Evolutionary conservation across 148 eudicot genomes (phyloP), one percentile per base, ranked within the genome.

Genomic region (Fagopyrum esculentum): DNA sequence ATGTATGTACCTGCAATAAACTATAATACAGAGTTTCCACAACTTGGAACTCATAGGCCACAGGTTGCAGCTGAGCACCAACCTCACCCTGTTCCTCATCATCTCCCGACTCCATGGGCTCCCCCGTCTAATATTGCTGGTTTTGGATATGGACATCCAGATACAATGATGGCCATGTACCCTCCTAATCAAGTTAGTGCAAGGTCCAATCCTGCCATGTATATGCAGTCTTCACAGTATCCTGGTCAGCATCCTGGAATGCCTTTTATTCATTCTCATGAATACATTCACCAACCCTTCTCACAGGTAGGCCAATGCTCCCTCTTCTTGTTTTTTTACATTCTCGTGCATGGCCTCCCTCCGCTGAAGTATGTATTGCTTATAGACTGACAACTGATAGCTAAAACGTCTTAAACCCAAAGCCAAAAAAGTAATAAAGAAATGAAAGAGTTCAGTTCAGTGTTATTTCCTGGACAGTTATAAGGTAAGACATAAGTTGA

Each of bases 1-100:
- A 78, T 95, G 94, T 95, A 92, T 74, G 70, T 97, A 61, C 97
- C 98, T 54, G 91, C 86, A 57, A 11, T 95, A 68, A 95, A 90
- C 80, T 95, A 95, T 81, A 92, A 89, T 78, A 92, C 99, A 48
- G 99, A 92, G 77, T 95, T 95, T 74, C 99, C 99, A 57, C 98
- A 92, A 78, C 97, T 95, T 81, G 97, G 89, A 60, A 76, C 85
- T 78, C 98, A 84, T 72, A 79, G 86, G 75, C 89, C 85, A 74
- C 40, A 35, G 40, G 40, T 35, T 35, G 40, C 40, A 35, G 57
- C 86, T 55, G 97, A 92, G 73, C 86, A 86, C 72, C 40, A 35
- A 79, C 88, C 90, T 44, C 85, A 85, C 55, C 81, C 88, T 9
- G 81, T 81, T 73, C 90, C 93, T 75, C 93, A 87, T 47, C 93